phyloP scores from a whole-genome alignment of 305 asterid genomes.

The Ilex paraguariensis region DNA sequence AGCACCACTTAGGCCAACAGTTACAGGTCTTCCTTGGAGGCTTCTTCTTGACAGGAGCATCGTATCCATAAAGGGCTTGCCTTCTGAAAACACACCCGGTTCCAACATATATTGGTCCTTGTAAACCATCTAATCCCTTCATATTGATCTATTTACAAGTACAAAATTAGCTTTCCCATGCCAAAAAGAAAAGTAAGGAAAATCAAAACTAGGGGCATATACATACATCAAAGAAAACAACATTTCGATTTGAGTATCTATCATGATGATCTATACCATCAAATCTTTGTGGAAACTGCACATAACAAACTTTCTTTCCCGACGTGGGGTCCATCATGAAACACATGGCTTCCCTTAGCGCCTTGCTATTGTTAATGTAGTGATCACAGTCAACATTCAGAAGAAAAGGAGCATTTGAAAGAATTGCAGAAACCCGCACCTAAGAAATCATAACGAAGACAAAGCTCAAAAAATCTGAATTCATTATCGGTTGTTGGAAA shows the following conservation, averaged over 20 bases:
- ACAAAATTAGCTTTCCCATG: conserved; percentile 15
- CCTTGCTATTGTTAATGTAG: conserved; percentile 88
- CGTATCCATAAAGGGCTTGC: conserved; percentile 78
- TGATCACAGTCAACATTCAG: conserved; percentile 90
- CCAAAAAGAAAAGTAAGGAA: conserved; percentile 7
- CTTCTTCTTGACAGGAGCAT: conserved; percentile 72
- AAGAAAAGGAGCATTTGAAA: conserved; percentile 82
- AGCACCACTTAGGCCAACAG: conserved; percentile 85
- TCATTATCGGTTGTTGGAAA: neutral
- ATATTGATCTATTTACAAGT: conserved; percentile 61
- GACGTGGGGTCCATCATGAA: conserved; percentile 90
- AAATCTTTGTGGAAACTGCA: conserved; percentile 88
- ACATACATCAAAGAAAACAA: conserved; percentile 87
- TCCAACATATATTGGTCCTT: conserved; percentile 92
- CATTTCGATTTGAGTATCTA: conserved; percentile 83
- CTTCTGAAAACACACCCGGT: conserved; percentile 86
- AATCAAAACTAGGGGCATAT: conserved; percentile 2
- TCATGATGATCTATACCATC: conserved; percentile 86
- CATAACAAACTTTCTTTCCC: conserved; percentile 83
- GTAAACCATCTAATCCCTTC: conserved; percentile 94
- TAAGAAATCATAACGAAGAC: conserved; percentile 16
- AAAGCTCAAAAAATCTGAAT: conserved; percentile 1
- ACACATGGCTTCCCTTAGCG: conserved; percentile 88
- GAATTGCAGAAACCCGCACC: conserved; percentile 85
- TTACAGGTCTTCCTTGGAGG: conserved; percentile 80